Conservation (phyloP, 805 yeast genomes). For the Wickerhamiella vanderwaltii region DNA sequence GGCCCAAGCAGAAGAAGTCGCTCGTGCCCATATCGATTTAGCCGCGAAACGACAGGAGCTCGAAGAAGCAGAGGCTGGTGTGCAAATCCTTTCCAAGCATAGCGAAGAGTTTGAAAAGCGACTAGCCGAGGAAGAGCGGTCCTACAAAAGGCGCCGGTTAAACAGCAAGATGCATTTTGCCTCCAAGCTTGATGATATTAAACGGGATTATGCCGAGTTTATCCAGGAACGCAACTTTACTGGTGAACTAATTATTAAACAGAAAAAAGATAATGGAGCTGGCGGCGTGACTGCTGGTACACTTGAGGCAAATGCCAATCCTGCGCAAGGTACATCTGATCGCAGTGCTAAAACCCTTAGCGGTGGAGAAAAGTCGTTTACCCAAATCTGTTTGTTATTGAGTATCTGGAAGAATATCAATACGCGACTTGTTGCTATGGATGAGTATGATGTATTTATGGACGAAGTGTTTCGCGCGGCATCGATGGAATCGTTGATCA, state of each 20-base stretch:
- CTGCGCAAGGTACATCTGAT: constrained; percentile 33
- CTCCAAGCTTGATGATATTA: background rate
- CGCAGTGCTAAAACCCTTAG: constrained; percentile 74
- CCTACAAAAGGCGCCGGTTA: background rate
- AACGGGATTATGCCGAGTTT: background rate
- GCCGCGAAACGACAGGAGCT: constrained; percentile 7
- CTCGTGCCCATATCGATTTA: background rate
- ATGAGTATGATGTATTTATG: constrained; percentile 95
- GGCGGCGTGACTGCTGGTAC: too few species aligned
- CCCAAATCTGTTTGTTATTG: constrained; percentile 76
- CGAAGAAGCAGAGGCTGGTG: constrained; percentile 1
- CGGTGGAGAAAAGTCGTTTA: constrained; percentile 94
- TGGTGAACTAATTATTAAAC: constrained; percentile 60
- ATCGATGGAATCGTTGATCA: constrained; percentile 61
- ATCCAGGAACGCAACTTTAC: constrained; percentile 35
- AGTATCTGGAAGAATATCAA: constrained; percentile 93
- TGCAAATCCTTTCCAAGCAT: background rate
- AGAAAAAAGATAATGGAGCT: constrained; percentile 25
- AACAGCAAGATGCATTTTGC: background rate
- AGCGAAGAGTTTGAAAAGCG: too few species aligned
- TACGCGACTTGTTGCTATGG: constrained; percentile 76
- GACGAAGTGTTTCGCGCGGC: constrained; percentile 79
- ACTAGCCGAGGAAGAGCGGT: background rate
- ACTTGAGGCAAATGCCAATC: constrained; percentile 23
- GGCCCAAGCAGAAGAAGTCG: background rate